Evolutionary conservation across 306 rosid species (phyloP).

Genomic region (Gastrolobium villosum): DNA sequence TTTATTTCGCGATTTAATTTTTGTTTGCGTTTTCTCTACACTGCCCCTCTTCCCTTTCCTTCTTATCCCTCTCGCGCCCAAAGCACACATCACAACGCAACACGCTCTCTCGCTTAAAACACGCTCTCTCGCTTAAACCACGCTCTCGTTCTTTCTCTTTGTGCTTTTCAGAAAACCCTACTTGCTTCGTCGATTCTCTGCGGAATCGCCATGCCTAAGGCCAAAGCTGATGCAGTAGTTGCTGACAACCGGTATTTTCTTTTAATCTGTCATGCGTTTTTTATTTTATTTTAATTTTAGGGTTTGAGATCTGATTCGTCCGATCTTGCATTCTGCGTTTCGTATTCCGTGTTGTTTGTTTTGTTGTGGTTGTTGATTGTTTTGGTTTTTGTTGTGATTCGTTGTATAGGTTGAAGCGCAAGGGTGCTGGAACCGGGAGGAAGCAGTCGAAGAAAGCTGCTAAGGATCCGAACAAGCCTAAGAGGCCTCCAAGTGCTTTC

Average conservation of each 20-base stretch:
- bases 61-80: constrained; percentile 56
- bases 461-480: constrained; percentile 95
- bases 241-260: constrained; percentile 55
- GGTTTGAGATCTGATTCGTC: constrained; percentile 33
- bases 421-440: constrained; percentile 71
- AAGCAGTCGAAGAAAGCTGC: constrained; percentile 69
- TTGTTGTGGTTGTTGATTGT: background rate
- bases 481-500: constrained; percentile 96
- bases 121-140: constrained; percentile 35
- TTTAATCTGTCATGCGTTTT: background rate
- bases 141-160: constrained; percentile 31
- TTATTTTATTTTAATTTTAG: background rate
- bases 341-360: too few species aligned
- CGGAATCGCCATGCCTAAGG: constrained; percentile 70
- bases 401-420: constrained; percentile 72
- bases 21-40: constrained; percentile 50
- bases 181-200: constrained; percentile 1
- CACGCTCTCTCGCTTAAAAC: constrained; percentile 22
- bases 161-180: constrained; percentile 11
- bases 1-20: constrained; percentile 32
- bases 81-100: constrained; percentile 44
- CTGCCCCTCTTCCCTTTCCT: constrained; percentile 53
- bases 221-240: constrained; percentile 61
- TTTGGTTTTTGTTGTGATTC: background rate
- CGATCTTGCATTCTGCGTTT: background rate